Percentiles rank a stretch among this genome's conserved stretches.
phyloP scores from a whole-genome alignment of 2,329 filamentous ascomycete genomes.

The Hypoxylon sp. region DNA sequence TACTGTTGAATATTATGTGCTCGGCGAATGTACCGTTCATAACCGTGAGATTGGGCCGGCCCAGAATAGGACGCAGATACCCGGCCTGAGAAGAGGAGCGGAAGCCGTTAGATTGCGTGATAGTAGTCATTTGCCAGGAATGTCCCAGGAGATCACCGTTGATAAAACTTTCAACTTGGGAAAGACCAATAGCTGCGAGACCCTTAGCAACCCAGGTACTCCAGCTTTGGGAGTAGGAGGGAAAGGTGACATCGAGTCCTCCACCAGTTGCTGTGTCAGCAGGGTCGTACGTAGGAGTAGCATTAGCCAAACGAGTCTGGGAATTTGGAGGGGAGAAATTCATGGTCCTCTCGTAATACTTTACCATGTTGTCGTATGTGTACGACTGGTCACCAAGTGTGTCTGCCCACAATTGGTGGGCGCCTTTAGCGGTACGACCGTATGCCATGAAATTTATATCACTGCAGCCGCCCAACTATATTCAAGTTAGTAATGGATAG shows the following conservation, averaged over 20 bases:
- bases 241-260: slow-evolving; percentile 58
- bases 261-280: slow-evolving; percentile 51
- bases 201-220: slow-evolving; percentile 56
- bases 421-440: slow-evolving; percentile 29
- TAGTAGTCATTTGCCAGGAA: slow-evolving; percentile 54
- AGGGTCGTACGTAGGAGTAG: slow-evolving; percentile 42
- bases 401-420: slow-evolving; percentile 41
- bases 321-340: slow-evolving; percentile 39
- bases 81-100: slow-evolving; percentile 57
- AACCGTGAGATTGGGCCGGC: slow-evolving; percentile 51
- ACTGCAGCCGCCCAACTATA: slow-evolving; percentile 46
- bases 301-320: slow-evolving; percentile 42
- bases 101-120: slow-evolving; percentile 48
- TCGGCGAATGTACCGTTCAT: slow-evolving; percentile 60
- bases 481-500: not conserved
- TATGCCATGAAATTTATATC: slow-evolving; percentile 49
- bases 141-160: slow-evolving; percentile 59
- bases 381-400: slow-evolving; percentile 37
- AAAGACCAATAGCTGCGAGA: slow-evolving; percentile 58
- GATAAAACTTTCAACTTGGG: slow-evolving; percentile 54
- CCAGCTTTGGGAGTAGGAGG: slow-evolving; percentile 57
- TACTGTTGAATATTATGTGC: slow-evolving; percentile 61
- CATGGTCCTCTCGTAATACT: slow-evolving; percentile 39
- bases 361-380: slow-evolving; percentile 33
- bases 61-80: slow-evolving; percentile 53